phyloP scores from a whole-genome alignment of 169 alveolate species.

The Eimeria sp. region DNA sequence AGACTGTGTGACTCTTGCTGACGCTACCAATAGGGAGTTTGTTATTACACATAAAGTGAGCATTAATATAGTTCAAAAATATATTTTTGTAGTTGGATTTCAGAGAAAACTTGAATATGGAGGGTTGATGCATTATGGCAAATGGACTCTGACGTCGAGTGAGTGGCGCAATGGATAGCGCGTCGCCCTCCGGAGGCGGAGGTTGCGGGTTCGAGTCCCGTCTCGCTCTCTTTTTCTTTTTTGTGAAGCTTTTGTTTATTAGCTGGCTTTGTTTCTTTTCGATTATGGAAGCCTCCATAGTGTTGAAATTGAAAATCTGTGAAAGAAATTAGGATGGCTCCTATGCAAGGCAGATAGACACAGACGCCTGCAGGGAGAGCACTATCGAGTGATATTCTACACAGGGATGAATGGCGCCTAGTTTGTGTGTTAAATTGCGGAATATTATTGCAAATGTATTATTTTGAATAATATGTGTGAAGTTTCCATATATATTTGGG shows the following conservation, averaged over 20 bases:
- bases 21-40: constrained; percentile 37
- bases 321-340: background rate
- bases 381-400: too few relatives aligned
- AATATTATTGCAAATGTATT: background rate
- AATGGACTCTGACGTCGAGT: constrained; percentile 23
- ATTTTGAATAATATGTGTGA: background rate
- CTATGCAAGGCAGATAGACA: too few relatives aligned
- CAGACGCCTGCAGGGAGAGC: background rate
- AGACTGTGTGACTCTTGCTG: constrained; percentile 67
- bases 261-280: background rate
- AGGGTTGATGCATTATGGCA: background rate
- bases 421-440: background rate
- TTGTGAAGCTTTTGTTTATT: background rate
- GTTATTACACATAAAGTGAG: constrained; percentile 76
- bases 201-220: constrained; percentile 99
- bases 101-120: background rate
- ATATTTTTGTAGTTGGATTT: background rate
- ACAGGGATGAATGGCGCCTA: too few relatives aligned
- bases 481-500: background rate
- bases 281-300: background rate
- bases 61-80: too few relatives aligned
- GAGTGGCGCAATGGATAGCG: constrained; percentile 98
- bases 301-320: background rate
- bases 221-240: constrained; percentile 84
- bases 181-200: constrained; percentile 98